Percentiles rank a stretch among this genome's conserved stretches.
Evolutionary conservation across 2,329 filamentous ascomycete species (phyloP).

Genomic region (Aspergillus costaricaensis): DNA sequence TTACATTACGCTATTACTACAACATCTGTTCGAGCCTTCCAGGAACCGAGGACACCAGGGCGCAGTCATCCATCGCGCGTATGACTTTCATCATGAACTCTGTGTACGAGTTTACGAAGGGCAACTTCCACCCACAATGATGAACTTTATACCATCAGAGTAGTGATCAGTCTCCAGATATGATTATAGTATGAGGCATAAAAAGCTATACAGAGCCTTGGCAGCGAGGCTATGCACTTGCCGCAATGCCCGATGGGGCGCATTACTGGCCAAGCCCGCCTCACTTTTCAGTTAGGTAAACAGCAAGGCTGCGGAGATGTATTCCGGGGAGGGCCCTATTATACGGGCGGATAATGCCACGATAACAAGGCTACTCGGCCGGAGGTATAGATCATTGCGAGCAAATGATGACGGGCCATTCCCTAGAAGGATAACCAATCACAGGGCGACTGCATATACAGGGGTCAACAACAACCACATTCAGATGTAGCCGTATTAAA

Average conservation of each 20-base stretch:
- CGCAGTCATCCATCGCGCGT: not conserved
- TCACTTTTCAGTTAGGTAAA: too few relatives aligned
- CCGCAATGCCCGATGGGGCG: not conserved
- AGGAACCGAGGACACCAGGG: not conserved
- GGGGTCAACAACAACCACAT: too few relatives aligned
- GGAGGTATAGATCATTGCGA: too few relatives aligned
- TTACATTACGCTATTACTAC: not conserved
- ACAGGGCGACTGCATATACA: too few relatives aligned
- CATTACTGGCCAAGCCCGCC: not conserved
- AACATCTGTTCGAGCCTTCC: not conserved
- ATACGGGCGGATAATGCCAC: too few relatives aligned
- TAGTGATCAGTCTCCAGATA: too few relatives aligned
- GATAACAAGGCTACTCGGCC: too few relatives aligned
- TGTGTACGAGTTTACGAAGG: not conserved
- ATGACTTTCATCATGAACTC: not conserved
- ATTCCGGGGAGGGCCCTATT: not conserved
- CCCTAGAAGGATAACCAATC: too few relatives aligned
- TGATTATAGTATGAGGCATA: too few relatives aligned
- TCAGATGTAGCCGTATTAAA: too few relatives aligned
- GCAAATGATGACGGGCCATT: too few relatives aligned
- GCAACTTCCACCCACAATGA: not conserved
- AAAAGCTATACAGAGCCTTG: not conserved
- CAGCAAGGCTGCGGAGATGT: not conserved
- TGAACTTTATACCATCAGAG: not conserved
- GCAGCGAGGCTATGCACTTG: not conserved